Evolutionary conservation across 2,329 filamentous ascomycete genomes (phyloP).

Genomic region (Epichloe uncinata): DNA sequence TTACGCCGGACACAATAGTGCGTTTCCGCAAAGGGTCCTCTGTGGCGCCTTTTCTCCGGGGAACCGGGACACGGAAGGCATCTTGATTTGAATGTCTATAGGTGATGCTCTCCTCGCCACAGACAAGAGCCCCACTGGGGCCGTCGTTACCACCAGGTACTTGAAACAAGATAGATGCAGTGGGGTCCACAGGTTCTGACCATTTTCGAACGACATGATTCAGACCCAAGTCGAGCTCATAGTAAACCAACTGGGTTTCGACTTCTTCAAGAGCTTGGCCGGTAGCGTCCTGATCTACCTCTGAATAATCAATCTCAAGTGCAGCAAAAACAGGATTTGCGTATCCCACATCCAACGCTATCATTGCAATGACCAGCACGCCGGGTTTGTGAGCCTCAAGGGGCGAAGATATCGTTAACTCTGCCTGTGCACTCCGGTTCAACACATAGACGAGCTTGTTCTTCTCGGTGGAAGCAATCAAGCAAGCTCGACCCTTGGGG

Average conservation of each 20-base stretch:
- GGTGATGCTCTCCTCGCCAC: conserved; percentile 85
- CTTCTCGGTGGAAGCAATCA: conserved; percentile 92
- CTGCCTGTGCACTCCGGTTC: conserved; percentile 86
- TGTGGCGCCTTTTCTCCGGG: conserved; percentile 70
- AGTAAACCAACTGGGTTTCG: conserved; percentile 90
- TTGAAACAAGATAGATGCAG: conserved; percentile 81
- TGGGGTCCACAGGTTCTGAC: conserved; percentile 85
- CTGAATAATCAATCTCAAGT: conserved; percentile 84
- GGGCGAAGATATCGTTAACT: conserved; percentile 92
- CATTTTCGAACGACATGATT: conserved; percentile 97
- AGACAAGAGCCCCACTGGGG: conserved; percentile 89
- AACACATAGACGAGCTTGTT: conserved; percentile 99
- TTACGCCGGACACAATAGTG: conserved; percentile 77
- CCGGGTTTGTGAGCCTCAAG: conserved; percentile 91
- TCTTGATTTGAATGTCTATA: conserved; percentile 96
- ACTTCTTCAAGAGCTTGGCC: conserved; percentile 68
- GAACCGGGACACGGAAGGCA: conserved; percentile 78
- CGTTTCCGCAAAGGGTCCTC: conserved; percentile 90
- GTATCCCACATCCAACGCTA: conserved; percentile 87
- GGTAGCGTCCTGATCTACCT: conserved; percentile 80
- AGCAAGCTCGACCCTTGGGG: conserved; percentile 86
- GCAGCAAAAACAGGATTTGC: conserved; percentile 94
- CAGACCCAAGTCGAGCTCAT: conserved; percentile 89
- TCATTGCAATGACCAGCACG: conserved; percentile 76
- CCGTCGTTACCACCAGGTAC: conserved; percentile 90